Evolutionary conservation across 164 flowering plant species (phyloP).

Genomic region (Tetrastigma voinierianum): DNA sequence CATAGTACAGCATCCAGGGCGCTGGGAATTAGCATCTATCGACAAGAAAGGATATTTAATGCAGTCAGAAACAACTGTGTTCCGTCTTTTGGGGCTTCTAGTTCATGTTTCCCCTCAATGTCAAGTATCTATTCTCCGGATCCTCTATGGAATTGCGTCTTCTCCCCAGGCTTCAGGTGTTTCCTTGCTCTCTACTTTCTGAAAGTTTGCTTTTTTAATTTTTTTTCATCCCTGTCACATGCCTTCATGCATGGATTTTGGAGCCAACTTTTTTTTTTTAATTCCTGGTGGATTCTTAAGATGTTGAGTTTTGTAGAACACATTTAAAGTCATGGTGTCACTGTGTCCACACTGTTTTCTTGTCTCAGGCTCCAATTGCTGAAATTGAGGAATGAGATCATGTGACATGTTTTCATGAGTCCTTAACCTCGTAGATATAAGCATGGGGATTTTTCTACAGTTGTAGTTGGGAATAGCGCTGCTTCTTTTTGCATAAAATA

Average conservation of each 20-base stretch:
- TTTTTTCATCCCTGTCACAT: neutral
- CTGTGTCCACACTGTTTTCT: neutral
- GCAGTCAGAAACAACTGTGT: slow-evolving; percentile 46
- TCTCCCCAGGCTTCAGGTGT: slow-evolving; percentile 71
- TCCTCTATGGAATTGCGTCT: slow-evolving; percentile 50
- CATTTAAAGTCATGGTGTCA: neutral
- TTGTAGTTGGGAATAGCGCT: neutral
- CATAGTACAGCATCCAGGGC: slow-evolving; percentile 40
- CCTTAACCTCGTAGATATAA: neutral
- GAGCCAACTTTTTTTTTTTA: neutral
- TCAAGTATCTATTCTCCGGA: slow-evolving; percentile 47
- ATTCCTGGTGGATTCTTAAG: slow-evolving; percentile 1
- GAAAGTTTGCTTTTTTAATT: neutral
- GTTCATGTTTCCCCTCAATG: slow-evolving; percentile 34
- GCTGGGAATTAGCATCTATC: slow-evolving; percentile 56
- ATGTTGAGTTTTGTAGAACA: neutral
- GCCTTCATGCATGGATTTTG: neutral
- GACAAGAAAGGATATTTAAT: slow-evolving; percentile 39
- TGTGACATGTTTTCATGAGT: no score
- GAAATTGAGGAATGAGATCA: neutral
- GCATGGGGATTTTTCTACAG: neutral
- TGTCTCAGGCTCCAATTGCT: neutral
- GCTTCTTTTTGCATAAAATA: neutral
- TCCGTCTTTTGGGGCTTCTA: slow-evolving; percentile 33
- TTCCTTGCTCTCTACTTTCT: neutral